A percentile compares a stretch with the other conserved stretches of the same genome.
phyloP scores from a whole-genome alignment of 345 rosid species.

The Eucalyptus paniculata region DNA sequence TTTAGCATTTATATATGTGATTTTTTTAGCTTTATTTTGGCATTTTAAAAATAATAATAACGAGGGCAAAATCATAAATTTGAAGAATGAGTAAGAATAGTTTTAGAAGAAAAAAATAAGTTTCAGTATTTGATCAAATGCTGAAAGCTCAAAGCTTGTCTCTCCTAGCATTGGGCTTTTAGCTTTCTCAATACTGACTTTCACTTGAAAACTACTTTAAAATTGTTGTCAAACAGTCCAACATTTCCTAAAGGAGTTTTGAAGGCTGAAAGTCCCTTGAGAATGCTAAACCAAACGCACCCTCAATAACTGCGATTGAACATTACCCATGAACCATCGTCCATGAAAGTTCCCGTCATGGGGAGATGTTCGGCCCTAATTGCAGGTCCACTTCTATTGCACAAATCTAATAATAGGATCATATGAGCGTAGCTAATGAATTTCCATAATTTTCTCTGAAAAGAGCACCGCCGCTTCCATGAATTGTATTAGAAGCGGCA shows the following conservation, averaged over 20 bases:
- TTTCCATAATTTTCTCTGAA: background rate
- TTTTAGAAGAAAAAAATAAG: too few relatives aligned
- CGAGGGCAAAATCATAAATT: too few relatives aligned
- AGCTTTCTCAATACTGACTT: accelerated
- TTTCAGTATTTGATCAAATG: too few relatives aligned
- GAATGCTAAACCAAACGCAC: accelerated
- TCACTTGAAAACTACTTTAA: accelerated
- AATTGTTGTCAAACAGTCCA: too few relatives aligned
- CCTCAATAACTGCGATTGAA: accelerated
- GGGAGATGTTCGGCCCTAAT: background rate
- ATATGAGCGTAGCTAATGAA: background rate
- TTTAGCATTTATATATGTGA: too few relatives aligned
- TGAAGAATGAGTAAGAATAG: too few relatives aligned
- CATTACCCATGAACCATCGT: background rate
- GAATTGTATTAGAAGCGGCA: too few relatives aligned
- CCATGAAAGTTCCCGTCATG: background rate
- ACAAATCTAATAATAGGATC: background rate
- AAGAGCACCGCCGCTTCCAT: background rate
- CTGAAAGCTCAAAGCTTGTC: accelerated
- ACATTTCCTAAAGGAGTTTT: too few relatives aligned
- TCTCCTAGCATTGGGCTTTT: accelerated
- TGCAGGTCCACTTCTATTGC: background rate
- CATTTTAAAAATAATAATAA: too few relatives aligned
- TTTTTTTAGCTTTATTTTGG: too few relatives aligned
- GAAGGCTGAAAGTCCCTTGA: too few relatives aligned